A percentile compares a stretch with the other conserved stretches of the same genome.
phyloP scores from a whole-genome alignment of 1,139 yeast species.

The Saccharomyces hybrid region DNA sequence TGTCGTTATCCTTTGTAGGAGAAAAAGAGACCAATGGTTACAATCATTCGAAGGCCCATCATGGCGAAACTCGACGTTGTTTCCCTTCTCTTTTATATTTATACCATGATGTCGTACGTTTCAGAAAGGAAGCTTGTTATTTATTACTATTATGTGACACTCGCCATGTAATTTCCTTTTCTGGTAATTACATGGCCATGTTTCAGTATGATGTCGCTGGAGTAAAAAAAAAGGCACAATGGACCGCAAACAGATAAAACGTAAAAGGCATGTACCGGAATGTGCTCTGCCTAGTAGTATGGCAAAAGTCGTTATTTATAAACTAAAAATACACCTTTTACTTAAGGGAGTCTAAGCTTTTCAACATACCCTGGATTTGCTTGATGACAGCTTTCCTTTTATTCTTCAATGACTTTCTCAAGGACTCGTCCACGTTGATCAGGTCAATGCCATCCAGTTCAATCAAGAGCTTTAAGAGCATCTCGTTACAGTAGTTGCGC shows the following conservation, averaged over 20 bases:
- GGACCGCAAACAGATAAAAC: background rate
- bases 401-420: conserved; percentile 44
- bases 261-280: background rate
- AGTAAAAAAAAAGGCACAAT: background rate
- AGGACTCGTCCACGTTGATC: conserved; percentile 34
- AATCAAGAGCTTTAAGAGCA: conserved; percentile 57
- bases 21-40: background rate
- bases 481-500: conserved; percentile 56
- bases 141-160: background rate
- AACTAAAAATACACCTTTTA: conserved; percentile 3
- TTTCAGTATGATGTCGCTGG: background rate
- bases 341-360: conserved; percentile 45
- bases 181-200: background rate
- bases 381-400: conserved; percentile 55
- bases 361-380: conserved; percentile 52
- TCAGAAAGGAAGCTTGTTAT: background rate
- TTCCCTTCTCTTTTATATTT: background rate
- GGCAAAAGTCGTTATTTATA: background rate
- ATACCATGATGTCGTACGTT: background rate
- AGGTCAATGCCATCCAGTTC: conserved; percentile 58
- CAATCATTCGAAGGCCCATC: background rate
- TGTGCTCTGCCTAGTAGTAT: background rate
- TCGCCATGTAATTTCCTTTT: background rate
- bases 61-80: background rate
- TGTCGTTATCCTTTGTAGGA: background rate